These are phyloP conservation scores for Wickerhamiella lipophila DNA, from an alignment of 805 yeast genomes.

Conservation along the genomic window DNA sequence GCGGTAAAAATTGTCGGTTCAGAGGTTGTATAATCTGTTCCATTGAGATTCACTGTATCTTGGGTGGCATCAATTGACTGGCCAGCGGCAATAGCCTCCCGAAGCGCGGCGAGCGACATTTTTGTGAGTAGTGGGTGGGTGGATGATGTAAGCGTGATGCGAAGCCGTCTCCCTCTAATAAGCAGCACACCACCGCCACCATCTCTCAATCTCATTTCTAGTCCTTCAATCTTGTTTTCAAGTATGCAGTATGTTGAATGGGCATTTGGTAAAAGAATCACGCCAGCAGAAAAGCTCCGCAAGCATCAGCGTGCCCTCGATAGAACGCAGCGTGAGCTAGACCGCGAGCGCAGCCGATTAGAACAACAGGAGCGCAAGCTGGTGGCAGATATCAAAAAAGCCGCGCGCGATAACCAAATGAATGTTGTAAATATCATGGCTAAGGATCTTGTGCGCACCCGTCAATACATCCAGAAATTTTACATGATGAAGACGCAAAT, in stretches of 20 bases:
- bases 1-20: slow-evolving; percentile 35
- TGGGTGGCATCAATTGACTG: neutral
- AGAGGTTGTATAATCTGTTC: neutral
- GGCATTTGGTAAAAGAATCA: slow-evolving; percentile 86
- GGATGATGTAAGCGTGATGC: neutral
- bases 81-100: slow-evolving; percentile 2
- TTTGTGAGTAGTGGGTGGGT: neutral
- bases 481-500: slow-evolving; percentile 87
- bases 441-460: slow-evolving; percentile 81
- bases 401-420: slow-evolving; percentile 82
- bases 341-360: slow-evolving; percentile 71
- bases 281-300: slow-evolving; percentile 90
- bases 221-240: neutral
- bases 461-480: slow-evolving; percentile 71
- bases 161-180: neutral
- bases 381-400: slow-evolving; percentile 71
- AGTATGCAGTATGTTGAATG: slow-evolving; percentile 66
- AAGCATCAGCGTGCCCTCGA: slow-evolving; percentile 93
- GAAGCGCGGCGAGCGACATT: neutral
- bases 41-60: neutral
- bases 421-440: slow-evolving; percentile 91
- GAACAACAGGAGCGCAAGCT: slow-evolving; percentile 88
- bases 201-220: neutral
- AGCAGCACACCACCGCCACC: neutral
- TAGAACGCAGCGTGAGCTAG: slow-evolving; percentile 84